Evolutionary conservation across 768 basidiomycete genomes (phyloP).

Genomic region (Sarcodon sp.): DNA sequence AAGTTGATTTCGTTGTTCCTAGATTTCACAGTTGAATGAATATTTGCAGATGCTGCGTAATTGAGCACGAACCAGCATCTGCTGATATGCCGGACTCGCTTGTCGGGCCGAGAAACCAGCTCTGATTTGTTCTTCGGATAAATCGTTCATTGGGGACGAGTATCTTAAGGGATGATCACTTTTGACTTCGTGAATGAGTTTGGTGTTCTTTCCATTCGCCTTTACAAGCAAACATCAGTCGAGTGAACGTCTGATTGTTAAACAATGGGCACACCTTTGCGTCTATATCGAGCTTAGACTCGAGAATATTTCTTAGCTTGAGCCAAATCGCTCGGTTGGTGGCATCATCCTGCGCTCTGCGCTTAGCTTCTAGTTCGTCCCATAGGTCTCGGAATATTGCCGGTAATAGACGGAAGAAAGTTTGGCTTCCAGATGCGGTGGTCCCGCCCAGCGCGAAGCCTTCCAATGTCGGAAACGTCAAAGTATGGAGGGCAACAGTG

Average conservation of each 20-base stretch:
- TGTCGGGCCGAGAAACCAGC: slow-evolving; percentile 49
- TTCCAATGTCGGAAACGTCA: slow-evolving; percentile 50
- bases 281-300: slow-evolving; percentile 35
- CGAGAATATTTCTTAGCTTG: slow-evolving; percentile 49
- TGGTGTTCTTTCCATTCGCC: slow-evolving; percentile 5
- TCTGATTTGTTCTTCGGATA: slow-evolving; percentile 37
- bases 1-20: slow-evolving; percentile 65
- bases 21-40: slow-evolving; percentile 1
- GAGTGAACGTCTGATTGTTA: neutral
- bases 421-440: slow-evolving; percentile 31
- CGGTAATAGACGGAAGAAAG: slow-evolving; percentile 74
- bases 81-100: slow-evolving; percentile 56
- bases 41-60: neutral
- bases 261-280: slow-evolving; percentile 24
- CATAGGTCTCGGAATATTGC: slow-evolving; percentile 79
- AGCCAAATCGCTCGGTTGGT: slow-evolving; percentile 64
- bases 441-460: slow-evolving; percentile 50
- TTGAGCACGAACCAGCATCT: slow-evolving; percentile 67
- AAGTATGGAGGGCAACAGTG: slow-evolving; percentile 69
- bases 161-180: neutral
- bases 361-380: slow-evolving; percentile 68
- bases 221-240: slow-evolving; percentile 1
- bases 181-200: slow-evolving; percentile 10
- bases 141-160: slow-evolving; percentile 3
- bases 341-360: slow-evolving; percentile 47